phyloP scores from a whole-genome alignment of 2,329 filamentous ascomycete species.

The Emmonsia crescens region DNA sequence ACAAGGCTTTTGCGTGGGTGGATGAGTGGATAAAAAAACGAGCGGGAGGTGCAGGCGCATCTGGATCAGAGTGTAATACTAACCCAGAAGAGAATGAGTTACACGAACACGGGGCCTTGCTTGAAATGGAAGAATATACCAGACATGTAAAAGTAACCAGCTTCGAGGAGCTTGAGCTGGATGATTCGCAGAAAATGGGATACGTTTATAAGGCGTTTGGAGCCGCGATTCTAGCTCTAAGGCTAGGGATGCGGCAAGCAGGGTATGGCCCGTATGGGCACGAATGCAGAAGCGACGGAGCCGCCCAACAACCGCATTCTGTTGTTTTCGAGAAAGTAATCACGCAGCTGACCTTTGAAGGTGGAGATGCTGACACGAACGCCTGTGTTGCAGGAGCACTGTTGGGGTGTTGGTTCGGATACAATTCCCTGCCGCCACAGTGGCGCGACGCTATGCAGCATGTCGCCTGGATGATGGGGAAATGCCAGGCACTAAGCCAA shows the following conservation, averaged over 20 bases:
- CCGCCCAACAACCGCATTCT: background rate
- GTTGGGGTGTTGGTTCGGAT: constrained; percentile 40
- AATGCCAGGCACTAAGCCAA: constrained; percentile 9
- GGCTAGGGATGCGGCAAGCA: constrained; percentile 33
- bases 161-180: constrained; percentile 35
- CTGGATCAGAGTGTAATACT: background rate
- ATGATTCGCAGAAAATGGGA: constrained; percentile 38
- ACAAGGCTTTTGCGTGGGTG: constrained; percentile 34
- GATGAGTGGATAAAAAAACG: constrained; percentile 19
- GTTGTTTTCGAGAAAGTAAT: constrained; percentile 38
- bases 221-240: constrained; percentile 36
- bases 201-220: constrained; percentile 47
- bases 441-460: constrained; percentile 39
- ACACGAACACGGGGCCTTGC: constrained; percentile 13
- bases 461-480: constrained; percentile 13
- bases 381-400: constrained; percentile 43
- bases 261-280: background rate
- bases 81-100: constrained; percentile 6
- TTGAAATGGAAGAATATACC: constrained; percentile 35
- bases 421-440: constrained; percentile 36
- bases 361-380: constrained; percentile 46
- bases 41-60: constrained; percentile 13
- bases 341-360: constrained; percentile 40
- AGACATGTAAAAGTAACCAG: constrained; percentile 29
- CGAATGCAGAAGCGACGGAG: constrained; percentile 10